Evolutionary conservation across 2,329 filamentous ascomycete genomes (phyloP), one percentile per base, ranked within the genome.

Genomic region (Sclerotinia nivalis): DNA sequence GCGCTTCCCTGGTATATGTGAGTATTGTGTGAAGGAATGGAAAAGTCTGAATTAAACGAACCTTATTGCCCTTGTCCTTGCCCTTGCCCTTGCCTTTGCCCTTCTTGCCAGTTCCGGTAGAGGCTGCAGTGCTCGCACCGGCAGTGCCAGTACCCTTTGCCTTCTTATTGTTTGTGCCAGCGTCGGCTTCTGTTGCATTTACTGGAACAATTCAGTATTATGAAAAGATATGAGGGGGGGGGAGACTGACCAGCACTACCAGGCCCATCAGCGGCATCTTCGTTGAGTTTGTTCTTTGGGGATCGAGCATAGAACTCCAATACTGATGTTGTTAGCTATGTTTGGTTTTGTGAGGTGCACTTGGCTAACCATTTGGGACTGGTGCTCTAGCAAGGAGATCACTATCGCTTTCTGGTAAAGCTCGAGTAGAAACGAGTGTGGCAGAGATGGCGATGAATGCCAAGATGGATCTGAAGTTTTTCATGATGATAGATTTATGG

Each of bases 391-490:
- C 76, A 47, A 78, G 25, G 34, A 60, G 61, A 61, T 66, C 70
- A 31, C 72, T 60, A 40, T 62, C 68, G 31, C 50, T n/a, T 47
- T 40, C 70, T 52, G 75, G 74, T 37, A 78, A 66, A 64, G 74
- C 76, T 70, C 73, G 72, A 60, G 78, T 76, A 55, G 78, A 79
- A 34, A 80, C 78, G 54, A 77, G 68, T 58, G 77, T 77, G 66
- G 79, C 79, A 61, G 77, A 78, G 62, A 80, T 70, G 71, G 80
- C 80, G 73, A 82, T 71, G 73, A 78, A 75, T 72, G 81, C 73
- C 64, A 82, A 70, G 73, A 81, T 77, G 71, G 79, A 75, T 73
- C 77, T 77, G 73, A 81, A 76, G 75, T 79, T 80, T 78, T 81
- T 82, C 81, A 82, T 82, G 70, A 74, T 81, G 79, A 75, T 25